phyloP scores from a whole-genome alignment of 306 rosid genomes.

The Castanea mollissima region DNA sequence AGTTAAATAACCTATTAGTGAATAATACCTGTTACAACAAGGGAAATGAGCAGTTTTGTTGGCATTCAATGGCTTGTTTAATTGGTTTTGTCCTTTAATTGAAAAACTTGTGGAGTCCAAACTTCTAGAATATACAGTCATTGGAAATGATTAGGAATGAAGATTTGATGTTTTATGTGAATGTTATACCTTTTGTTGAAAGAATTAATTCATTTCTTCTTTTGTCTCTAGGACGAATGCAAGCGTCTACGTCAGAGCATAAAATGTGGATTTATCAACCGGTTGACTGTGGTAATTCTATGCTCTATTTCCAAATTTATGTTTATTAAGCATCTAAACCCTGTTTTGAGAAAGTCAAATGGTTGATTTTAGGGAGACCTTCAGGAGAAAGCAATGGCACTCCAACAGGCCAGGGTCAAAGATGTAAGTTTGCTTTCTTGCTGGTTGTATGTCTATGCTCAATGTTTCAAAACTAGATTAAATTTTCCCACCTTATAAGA shows the following conservation, averaged over 20 bases:
- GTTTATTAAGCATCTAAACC: constrained; percentile 9
- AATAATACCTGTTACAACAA: constrained; percentile 1
- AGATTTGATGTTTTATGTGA: not conserved
- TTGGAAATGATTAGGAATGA: constrained; percentile 8
- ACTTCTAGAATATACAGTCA: constrained; percentile 1
- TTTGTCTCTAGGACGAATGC: constrained; percentile 77
- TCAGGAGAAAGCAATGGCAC: constrained; percentile 78
- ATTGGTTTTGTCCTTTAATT: not conserved
- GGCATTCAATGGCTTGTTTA: constrained; percentile 1
- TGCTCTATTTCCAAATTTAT: constrained; percentile 19
- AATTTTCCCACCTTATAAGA: not conserved
- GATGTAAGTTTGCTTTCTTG: constrained; percentile 60
- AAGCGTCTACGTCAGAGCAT: constrained; percentile 98
- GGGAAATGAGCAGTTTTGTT: constrained; percentile 13
- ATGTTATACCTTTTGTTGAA: constrained; percentile 15
- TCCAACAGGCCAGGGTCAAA: constrained; percentile 91
- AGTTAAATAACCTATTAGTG: constrained; percentile 6
- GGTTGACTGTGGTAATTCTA: constrained; percentile 78
- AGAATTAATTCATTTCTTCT: not conserved
- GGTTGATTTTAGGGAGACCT: constrained; percentile 78
- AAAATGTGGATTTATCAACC: constrained; percentile 88
- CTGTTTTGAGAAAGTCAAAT: constrained; percentile 29
- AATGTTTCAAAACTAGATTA: not conserved
- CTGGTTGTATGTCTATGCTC: constrained; percentile 8
- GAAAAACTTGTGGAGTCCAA: constrained; percentile 2